Evolutionary conservation across 2,329 filamentous ascomycete genomes (phyloP).

Genomic region (Aspergillus novoparasiticus): DNA sequence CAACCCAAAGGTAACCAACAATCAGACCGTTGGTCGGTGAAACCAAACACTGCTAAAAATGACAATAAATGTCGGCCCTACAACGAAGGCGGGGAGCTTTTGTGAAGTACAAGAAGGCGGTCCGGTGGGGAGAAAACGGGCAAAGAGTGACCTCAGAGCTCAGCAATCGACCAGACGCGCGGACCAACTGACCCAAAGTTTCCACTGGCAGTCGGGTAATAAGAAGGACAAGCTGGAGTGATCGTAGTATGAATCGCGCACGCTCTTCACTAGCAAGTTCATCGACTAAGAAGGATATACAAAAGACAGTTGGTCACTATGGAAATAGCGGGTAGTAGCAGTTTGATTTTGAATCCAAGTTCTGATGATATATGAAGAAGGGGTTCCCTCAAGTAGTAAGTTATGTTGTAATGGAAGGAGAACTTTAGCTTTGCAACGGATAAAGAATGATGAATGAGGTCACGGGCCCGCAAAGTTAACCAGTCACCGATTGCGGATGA

Average conservation of each 20-base stretch:
- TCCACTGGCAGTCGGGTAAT: slow-evolving; percentile 8
- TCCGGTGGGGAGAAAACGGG: slow-evolving; percentile 8
- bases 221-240: slow-evolving; percentile 7
- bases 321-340: not conserved
- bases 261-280: slow-evolving; percentile 34
- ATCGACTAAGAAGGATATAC: slow-evolving; percentile 20
- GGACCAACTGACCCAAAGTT: slow-evolving; percentile 21
- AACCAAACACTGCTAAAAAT: not conserved
- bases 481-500: slow-evolving; percentile 15
- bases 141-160: slow-evolving; percentile 22
- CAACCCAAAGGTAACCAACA: not conserved
- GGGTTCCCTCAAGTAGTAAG: not conserved
- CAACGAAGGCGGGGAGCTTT: not conserved
- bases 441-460: slow-evolving; percentile 6
- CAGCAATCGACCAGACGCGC: slow-evolving; percentile 17
- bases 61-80: not conserved
- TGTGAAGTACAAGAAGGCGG: slow-evolving; percentile 11
- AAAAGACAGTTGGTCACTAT: not conserved
- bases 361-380: not conserved
- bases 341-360: not conserved
- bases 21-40: not conserved
- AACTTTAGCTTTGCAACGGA: not conserved
- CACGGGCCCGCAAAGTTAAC: slow-evolving; percentile 6
- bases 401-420: not conserved
- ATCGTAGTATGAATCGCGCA: slow-evolving; percentile 5